These are phyloP conservation scores for Diaporthe vaccinii DNA, from an alignment of 2,329 filamentous ascomycete species.

Conservation along the genomic window DNA sequence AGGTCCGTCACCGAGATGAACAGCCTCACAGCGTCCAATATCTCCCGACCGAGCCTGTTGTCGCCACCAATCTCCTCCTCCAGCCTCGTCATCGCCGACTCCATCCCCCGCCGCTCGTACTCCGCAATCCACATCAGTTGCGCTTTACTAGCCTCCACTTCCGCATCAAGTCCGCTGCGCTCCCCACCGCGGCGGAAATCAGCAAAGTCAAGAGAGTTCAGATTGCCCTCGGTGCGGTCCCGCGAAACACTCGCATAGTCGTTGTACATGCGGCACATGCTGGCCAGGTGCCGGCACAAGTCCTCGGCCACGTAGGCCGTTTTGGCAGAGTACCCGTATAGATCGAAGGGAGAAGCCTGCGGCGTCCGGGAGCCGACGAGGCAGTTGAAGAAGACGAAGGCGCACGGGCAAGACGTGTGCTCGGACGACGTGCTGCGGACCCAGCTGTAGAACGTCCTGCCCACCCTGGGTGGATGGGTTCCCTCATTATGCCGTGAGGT, in stretches of 20 bases:
- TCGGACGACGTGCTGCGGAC: slow-evolving; percentile 38
- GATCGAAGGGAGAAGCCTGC: not conserved
- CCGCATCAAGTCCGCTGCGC: not conserved
- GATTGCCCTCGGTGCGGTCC: slow-evolving; percentile 48
- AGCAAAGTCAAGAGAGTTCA: slow-evolving; percentile 51
- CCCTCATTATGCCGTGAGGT: not conserved
- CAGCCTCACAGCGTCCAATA: not conserved
- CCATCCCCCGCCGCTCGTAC: slow-evolving; percentile 13
- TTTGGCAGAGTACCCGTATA: not conserved
- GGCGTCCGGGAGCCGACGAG: not conserved
- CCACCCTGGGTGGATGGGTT: not conserved
- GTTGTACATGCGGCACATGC: slow-evolving; percentile 52
- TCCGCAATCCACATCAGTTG: slow-evolving; percentile 7
- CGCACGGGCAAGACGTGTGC: slow-evolving; percentile 39
- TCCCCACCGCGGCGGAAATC: slow-evolving; percentile 44
- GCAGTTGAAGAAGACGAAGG: slow-evolving; percentile 40
- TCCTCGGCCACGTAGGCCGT: slow-evolving; percentile 14
- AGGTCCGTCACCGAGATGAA: slow-evolving; percentile 19
- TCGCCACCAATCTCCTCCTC: not conserved
- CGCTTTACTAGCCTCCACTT: not conserved
- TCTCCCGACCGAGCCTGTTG: not conserved
- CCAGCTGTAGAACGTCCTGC: slow-evolving; percentile 35
- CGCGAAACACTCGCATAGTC: slow-evolving; percentile 50
- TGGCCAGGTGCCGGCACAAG: slow-evolving; percentile 44
- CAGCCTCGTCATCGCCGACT: not conserved